phyloP scores from a whole-genome alignment of 495 filamentous ascomycete species.

The Aspergillus mulundensis region DNA sequence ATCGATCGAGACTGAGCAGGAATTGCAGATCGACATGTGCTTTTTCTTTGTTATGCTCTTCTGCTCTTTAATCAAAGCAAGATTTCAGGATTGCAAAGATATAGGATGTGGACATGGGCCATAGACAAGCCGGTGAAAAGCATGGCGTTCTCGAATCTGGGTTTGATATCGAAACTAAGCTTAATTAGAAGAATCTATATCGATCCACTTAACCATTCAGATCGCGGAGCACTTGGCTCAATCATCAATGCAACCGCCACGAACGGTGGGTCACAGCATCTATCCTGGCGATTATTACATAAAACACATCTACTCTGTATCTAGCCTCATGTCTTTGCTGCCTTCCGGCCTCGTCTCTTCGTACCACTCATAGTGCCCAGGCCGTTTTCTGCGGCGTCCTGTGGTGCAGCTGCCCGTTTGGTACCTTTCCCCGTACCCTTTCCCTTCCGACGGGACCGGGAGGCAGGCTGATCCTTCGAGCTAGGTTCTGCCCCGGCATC shows the following conservation, averaged over 20 bases:
- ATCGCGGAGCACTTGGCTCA: background rate
- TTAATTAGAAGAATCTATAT: background rate
- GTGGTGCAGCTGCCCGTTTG: slow-evolving; percentile 15
- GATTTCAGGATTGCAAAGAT: no score
- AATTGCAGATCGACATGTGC: no score
- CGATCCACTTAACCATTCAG: background rate
- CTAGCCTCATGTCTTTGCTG: background rate
- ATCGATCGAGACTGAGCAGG: no score
- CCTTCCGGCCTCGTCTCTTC: slow-evolving; percentile 6
- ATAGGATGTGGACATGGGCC: background rate
- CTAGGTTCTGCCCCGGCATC: background rate
- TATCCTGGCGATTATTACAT: background rate
- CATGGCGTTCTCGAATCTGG: background rate
- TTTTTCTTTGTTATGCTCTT: no score
- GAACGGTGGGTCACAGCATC: slow-evolving; percentile 4
- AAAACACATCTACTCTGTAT: background rate
- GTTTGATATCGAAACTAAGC: background rate
- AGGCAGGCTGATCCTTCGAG: background rate
- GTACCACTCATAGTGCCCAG: slow-evolving; percentile 7
- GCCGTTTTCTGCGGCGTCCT: background rate
- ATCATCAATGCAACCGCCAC: background rate
- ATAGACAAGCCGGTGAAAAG: background rate
- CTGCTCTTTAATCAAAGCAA: no score
- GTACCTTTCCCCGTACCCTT: slow-evolving; percentile 18
- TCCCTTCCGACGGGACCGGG: slow-evolving; percentile 6